A percentile compares a stretch with the other conserved stretches of the same genome.
These are phyloP conservation scores for Colletotrichum chrysophilum DNA, from an alignment of 2,329 filamentous ascomycete genomes.

Conservation along the genomic window DNA sequence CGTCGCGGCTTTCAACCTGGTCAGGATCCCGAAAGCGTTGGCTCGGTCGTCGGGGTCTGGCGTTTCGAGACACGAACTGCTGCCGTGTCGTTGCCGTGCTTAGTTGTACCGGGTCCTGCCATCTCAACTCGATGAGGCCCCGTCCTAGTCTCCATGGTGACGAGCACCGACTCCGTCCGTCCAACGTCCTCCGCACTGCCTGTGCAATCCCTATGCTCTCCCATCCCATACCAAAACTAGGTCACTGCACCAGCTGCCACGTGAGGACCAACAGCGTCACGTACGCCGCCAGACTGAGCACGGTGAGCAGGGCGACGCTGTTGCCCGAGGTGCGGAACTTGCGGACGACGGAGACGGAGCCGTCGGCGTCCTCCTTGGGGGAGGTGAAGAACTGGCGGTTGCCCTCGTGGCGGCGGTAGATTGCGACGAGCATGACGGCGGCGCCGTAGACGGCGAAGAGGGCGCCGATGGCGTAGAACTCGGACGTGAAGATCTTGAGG, in stretches of 20 bases:
- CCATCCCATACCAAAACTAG: background rate
- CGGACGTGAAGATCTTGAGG: slow-evolving; percentile 93
- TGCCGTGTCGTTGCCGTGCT: background rate
- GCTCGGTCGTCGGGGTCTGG: background rate
- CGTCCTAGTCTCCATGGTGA: background rate
- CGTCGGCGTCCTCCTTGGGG: slow-evolving; percentile 33
- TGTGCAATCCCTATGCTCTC: background rate
- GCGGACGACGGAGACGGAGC: slow-evolving; percentile 43
- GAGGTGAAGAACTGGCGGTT: slow-evolving; percentile 90
- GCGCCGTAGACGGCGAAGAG: slow-evolving; percentile 92
- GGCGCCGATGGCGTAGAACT: slow-evolving; percentile 97
- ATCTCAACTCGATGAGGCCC: background rate
- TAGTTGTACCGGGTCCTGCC: background rate
- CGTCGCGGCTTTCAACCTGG: background rate
- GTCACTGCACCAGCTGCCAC: slow-evolving; percentile 43
- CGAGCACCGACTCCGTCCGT: background rate
- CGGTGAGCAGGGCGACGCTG: slow-evolving; percentile 63
- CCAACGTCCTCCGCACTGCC: background rate
- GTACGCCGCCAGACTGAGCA: slow-evolving; percentile 63
- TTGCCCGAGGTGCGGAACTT: slow-evolving; percentile 70
- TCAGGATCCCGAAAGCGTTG: background rate
- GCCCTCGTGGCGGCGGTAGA: slow-evolving; percentile 88
- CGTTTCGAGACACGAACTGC: background rate
- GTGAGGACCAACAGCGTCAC: slow-evolving; percentile 61
- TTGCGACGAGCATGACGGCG: slow-evolving; percentile 80